phyloP scores from a whole-genome alignment of 2,329 filamentous ascomycete genomes.

The Diaporthe longicolla region DNA sequence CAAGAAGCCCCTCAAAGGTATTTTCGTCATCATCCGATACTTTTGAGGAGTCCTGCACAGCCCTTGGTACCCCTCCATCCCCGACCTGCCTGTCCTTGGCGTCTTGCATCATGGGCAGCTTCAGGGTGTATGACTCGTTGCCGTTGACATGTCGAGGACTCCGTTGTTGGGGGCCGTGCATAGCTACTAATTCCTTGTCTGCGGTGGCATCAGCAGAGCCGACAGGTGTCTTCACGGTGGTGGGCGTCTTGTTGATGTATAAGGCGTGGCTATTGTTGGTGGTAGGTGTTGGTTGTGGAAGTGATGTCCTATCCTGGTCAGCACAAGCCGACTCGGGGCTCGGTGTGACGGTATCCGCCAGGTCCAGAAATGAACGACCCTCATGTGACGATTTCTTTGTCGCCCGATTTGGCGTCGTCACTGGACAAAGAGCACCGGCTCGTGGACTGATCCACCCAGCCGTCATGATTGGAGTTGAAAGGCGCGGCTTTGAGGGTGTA shows the following conservation, averaged over 20 bases:
- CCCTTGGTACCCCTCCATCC: not conserved
- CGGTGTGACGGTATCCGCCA: slow-evolving; percentile 27
- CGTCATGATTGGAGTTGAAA: slow-evolving; percentile 42
- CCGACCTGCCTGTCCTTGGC: slow-evolving; percentile 16
- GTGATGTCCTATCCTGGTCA: slow-evolving; percentile 19
- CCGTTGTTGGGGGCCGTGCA: slow-evolving; percentile 25
- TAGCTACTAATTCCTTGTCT: not conserved
- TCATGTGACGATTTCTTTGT: slow-evolving; percentile 41
- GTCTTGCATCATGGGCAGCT: slow-evolving; percentile 28
- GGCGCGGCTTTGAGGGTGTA: slow-evolving; percentile 38
- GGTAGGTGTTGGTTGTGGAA: slow-evolving; percentile 27
- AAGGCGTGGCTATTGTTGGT: slow-evolving; percentile 2
- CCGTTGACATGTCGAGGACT: slow-evolving; percentile 24
- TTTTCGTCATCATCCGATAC: slow-evolving; percentile 28
- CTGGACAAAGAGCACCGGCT: slow-evolving; percentile 27
- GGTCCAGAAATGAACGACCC: slow-evolving; percentile 5
- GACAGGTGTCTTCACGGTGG: slow-evolving; percentile 29
- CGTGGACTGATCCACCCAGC: slow-evolving; percentile 31
- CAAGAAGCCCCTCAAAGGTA: slow-evolving; percentile 27
- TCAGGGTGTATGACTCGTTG: slow-evolving; percentile 33
- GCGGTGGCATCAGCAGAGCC: not conserved
- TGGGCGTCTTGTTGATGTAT: slow-evolving; percentile 33
- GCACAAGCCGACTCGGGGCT: slow-evolving; percentile 9
- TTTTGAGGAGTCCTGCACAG: slow-evolving; percentile 25
- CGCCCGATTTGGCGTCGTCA: slow-evolving; percentile 20